Percentiles rank a stretch among this genome's conserved stretches.
Evolutionary conservation across 495 filamentous ascomycete genomes (phyloP).

Genomic region (Barbatosphaeria neglecta): DNA sequence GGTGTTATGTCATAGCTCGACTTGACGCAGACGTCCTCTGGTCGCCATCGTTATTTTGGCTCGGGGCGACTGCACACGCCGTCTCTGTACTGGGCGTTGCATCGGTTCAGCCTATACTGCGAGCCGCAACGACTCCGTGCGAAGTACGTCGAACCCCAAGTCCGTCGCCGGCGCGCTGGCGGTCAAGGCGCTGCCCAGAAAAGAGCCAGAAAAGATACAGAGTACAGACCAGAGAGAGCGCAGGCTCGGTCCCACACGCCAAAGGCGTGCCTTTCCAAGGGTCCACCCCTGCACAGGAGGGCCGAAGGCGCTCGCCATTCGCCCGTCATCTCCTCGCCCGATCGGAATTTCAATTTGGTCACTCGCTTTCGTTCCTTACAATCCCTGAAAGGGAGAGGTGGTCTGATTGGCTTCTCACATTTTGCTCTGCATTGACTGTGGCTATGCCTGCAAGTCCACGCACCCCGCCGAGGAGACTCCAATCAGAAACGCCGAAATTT

Average conservation of each 20-base stretch:
- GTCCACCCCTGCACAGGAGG: neutral
- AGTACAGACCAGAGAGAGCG: too few species aligned
- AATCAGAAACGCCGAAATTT: neutral
- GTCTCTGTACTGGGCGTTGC: too few species aligned
- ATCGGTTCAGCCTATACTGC: too few species aligned
- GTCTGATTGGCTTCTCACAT: neutral
- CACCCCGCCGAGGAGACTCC: neutral
- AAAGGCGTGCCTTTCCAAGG: neutral
- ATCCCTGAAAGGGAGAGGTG: neutral
- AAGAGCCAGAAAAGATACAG: too few species aligned
- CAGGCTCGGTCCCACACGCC: too few species aligned
- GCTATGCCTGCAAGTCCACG: neutral
- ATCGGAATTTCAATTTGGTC: neutral
- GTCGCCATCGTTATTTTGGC: too few species aligned
- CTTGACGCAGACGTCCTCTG: too few species aligned
- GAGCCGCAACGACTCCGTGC: too few species aligned
- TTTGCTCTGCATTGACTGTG: conserved; percentile 4
- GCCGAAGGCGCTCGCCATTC: neutral
- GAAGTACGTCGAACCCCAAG: too few species aligned
- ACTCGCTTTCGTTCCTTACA: neutral
- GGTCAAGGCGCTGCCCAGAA: too few species aligned
- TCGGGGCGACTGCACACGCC: too few species aligned
- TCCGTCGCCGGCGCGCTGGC: too few species aligned
- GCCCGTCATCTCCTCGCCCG: neutral
- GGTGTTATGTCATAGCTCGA: neutral